phyloP scores from a whole-genome alignment of 208 protist genomes.

The Naegleria gruberi region DNA sequence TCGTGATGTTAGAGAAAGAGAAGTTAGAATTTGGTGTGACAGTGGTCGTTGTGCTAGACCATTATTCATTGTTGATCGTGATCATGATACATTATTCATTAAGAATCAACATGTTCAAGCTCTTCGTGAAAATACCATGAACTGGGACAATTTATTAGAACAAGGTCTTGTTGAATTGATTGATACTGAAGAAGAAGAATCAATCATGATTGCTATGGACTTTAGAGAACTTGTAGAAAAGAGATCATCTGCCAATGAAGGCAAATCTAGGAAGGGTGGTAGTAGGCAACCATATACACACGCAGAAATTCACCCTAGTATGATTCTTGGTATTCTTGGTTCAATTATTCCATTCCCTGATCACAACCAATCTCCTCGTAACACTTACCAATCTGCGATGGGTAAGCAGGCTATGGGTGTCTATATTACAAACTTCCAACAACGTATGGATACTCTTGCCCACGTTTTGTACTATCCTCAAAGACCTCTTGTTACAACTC shows the following conservation, averaged over 20 bases:
- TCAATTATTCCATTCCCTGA: conserved; percentile 94
- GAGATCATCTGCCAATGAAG: background rate
- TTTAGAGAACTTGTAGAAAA: conserved; percentile 31
- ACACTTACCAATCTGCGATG: conserved; percentile 94
- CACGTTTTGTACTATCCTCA: conserved; percentile 92
- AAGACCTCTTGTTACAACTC: conserved; percentile 78
- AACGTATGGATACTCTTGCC: conserved; percentile 84
- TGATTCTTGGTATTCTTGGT: conserved; percentile 88
- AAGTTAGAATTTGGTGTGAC: conserved; percentile 68
- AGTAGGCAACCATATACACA: conserved; percentile 75
- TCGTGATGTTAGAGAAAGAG: conserved; percentile 51
- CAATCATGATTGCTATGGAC: conserved; percentile 63
- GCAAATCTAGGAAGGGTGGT: background rate
- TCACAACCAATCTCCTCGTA: conserved; percentile 90
- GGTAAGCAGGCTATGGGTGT: conserved; percentile 93
- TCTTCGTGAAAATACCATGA: conserved; percentile 48
- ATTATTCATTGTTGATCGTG: conserved; percentile 63
- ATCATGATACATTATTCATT: conserved; percentile 49
- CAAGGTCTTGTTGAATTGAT: conserved; percentile 83
- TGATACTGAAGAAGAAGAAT: conserved; percentile 71
- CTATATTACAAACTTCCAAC: conserved; percentile 80
- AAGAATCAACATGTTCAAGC: conserved; percentile 48
- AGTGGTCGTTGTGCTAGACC: conserved; percentile 58
- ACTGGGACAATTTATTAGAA: conserved; percentile 73
- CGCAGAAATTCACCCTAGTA: conserved; percentile 92